These are phyloP conservation scores for Blastobotrys mokoenaii DNA, from an alignment of 805 yeast genomes.

Conservation along the genomic window DNA sequence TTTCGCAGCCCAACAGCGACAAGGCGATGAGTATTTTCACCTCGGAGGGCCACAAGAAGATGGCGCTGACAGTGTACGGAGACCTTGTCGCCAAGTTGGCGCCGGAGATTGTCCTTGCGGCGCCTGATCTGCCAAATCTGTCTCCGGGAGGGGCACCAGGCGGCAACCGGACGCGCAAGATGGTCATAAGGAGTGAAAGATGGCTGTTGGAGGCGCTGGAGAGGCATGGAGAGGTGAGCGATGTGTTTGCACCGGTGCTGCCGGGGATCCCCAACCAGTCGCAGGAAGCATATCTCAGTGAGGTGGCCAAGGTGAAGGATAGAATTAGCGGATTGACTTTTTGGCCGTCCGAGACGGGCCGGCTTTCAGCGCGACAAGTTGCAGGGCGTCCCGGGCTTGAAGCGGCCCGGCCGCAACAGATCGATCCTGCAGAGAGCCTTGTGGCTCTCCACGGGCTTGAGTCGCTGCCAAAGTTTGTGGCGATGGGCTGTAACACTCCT, in stretches of 20 bases:
- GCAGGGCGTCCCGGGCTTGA: background rate
- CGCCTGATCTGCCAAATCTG: slow-evolving; percentile 27
- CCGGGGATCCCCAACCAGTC: slow-evolving; percentile 22
- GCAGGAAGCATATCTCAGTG: slow-evolving; percentile 19
- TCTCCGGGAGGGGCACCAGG: slow-evolving; percentile 27
- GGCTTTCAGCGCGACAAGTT: background rate
- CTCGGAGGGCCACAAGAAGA: slow-evolving; percentile 28
- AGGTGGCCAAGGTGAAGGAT: slow-evolving; percentile 9
- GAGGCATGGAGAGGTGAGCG: slow-evolving; percentile 5
- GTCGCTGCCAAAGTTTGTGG: slow-evolving; percentile 10
- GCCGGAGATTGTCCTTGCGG: slow-evolving; percentile 29
- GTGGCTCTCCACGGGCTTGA: slow-evolving; percentile 7
- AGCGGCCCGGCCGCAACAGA: background rate
- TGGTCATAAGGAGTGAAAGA: slow-evolving; percentile 26
- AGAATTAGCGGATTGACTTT: slow-evolving; percentile 15
- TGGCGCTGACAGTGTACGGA: slow-evolving; percentile 19
- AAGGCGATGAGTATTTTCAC: slow-evolving; percentile 28
- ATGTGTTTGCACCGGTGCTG: slow-evolving; percentile 26
- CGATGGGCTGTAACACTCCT: slow-evolving; percentile 24
- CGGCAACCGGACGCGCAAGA: slow-evolving; percentile 29
- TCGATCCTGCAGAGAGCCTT: slow-evolving; percentile 1
- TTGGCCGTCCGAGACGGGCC: background rate
- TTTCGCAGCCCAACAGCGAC: slow-evolving; percentile 28
- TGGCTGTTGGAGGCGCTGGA: slow-evolving; percentile 25
- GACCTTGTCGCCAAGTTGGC: slow-evolving; percentile 17